phyloP scores from a whole-genome alignment of 2,329 filamentous ascomycete species.

The Huntiella abstrusa region DNA sequence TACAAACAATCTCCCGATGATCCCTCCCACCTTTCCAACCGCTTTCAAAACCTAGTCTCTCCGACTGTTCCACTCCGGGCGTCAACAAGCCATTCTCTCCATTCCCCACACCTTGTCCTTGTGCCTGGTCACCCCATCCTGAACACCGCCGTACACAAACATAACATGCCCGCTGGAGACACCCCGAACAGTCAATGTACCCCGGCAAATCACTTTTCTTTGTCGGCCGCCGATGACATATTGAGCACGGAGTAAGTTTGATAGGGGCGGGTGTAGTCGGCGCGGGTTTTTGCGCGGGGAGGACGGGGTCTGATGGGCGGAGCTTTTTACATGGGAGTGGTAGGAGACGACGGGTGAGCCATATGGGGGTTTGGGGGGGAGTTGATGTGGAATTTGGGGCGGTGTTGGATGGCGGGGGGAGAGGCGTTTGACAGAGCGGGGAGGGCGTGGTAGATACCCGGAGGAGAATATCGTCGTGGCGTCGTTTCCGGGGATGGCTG shows the following conservation, averaged over 20 bases:
- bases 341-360: constrained; percentile 3
- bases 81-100: not conserved
- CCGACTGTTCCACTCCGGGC: constrained; percentile 12
- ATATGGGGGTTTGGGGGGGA: not conserved
- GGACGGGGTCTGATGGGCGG: not conserved
- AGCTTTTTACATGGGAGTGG: constrained; percentile 1
- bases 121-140: constrained; percentile 20
- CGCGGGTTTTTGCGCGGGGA: not conserved
- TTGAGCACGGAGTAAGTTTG: constrained; percentile 39
- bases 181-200: constrained; percentile 45
- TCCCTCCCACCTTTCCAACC: constrained; percentile 20
- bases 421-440: not conserved
- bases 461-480: constrained; percentile 7
- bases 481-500: constrained; percentile 3
- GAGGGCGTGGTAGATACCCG: not conserved
- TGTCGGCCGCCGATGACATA: constrained; percentile 46
- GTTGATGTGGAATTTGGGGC: not conserved
- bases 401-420: not conserved
- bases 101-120: too few relatives aligned
- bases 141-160: constrained; percentile 49
- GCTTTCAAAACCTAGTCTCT: constrained; percentile 11
- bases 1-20: constrained; percentile 40
- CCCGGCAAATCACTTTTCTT: constrained; percentile 47
- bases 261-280: constrained; percentile 2
- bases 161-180: constrained; percentile 43